These are phyloP conservation scores for Ulmus americana DNA, from an alignment of 331 rosid species.

Conservation along the genomic window DNA sequence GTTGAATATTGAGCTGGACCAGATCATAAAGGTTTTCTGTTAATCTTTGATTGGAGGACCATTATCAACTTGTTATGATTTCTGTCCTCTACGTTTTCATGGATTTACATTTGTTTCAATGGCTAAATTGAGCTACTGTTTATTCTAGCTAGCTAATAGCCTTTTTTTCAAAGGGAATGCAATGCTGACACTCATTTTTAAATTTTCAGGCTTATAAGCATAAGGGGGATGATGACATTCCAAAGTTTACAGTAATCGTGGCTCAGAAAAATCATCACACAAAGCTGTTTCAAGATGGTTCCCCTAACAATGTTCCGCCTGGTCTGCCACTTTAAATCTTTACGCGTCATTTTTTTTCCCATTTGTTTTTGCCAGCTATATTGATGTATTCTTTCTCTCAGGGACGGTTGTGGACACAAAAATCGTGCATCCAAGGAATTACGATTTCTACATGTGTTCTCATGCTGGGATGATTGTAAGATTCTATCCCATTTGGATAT, in stretches of 20 bases:
- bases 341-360: not conserved
- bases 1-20: slow-evolving; percentile 75
- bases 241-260: slow-evolving; percentile 73
- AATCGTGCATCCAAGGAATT: slow-evolving; percentile 69
- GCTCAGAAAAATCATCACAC: slow-evolving; percentile 89
- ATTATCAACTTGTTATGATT: not conserved
- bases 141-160: not conserved
- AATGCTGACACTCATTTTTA: not conserved
- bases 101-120: not conserved
- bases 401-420: slow-evolving; percentile 85
- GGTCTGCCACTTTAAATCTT: slow-evolving; percentile 42
- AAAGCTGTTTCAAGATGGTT: slow-evolving; percentile 53
- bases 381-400: slow-evolving; percentile 16
- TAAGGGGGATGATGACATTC: slow-evolving; percentile 62
- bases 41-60: slow-evolving; percentile 13
- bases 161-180: slow-evolving; percentile 2
- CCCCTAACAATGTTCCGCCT: slow-evolving; percentile 74
- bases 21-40: slow-evolving; percentile 63
- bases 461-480: slow-evolving; percentile 76
- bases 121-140: not conserved
- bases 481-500: not conserved
- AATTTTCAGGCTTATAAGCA: slow-evolving; percentile 65
- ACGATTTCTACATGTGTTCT: slow-evolving; percentile 83
- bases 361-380: not conserved
- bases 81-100: not conserved